These are phyloP conservation scores for Achaetomium macrosporum DNA, from an alignment of 2,329 filamentous ascomycete genomes.

Conservation along the genomic window DNA sequence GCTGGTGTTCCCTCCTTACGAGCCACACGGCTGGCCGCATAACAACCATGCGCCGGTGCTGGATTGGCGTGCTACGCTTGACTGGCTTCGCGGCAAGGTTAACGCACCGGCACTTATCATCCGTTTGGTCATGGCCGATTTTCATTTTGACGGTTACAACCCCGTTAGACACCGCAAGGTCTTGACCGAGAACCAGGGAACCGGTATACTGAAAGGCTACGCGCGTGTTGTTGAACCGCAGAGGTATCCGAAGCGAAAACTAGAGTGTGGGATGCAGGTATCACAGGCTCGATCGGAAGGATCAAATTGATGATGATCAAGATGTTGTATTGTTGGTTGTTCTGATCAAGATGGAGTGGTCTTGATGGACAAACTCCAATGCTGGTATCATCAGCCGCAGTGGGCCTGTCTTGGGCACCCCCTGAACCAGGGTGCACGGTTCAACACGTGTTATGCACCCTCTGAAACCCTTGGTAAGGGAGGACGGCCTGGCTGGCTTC, in stretches of 20 bases:
- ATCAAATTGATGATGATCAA: no score
- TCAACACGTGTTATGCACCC: not conserved
- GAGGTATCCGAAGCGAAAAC: no score
- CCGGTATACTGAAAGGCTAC: not conserved
- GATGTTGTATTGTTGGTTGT: no score
- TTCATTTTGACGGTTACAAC: no score
- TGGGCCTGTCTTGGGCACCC: no score
- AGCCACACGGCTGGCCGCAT: constrained; percentile 3
- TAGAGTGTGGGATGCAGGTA: no score
- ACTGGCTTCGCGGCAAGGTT: constrained; percentile 1
- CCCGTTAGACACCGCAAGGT: not conserved
- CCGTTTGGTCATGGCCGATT: constrained; percentile 3
- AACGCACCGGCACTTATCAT: constrained; percentile 7
- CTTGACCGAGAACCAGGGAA: not conserved
- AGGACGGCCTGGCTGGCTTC: not conserved
- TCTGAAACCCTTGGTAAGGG: not conserved
- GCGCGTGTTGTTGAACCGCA: no score
- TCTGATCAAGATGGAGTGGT: no score
- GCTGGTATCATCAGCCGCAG: no score
- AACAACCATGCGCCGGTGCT: not conserved
- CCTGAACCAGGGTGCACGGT: no score
- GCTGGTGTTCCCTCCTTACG: constrained; percentile 10
- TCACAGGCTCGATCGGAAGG: no score
- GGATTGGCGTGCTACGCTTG: constrained; percentile 8
- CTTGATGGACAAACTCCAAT: no score